These are phyloP conservation scores for Marasmius sp. DNA, from an alignment of 1,284 basidiomycete species.

Conservation along the genomic window DNA sequence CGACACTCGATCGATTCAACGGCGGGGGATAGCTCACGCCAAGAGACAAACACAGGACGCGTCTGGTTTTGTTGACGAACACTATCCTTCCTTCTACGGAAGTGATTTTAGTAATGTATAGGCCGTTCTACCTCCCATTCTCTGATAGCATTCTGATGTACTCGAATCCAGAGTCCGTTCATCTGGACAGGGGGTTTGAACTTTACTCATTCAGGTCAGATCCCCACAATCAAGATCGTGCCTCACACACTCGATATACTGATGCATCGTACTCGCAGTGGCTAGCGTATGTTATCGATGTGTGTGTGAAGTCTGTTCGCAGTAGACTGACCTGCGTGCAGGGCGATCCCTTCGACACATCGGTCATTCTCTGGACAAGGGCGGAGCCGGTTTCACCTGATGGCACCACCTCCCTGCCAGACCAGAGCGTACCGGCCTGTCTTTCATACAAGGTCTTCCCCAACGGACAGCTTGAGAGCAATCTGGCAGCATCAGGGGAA, in stretches of 20 bases:
- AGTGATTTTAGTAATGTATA: constrained; percentile 51
- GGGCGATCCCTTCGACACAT: constrained; percentile 63
- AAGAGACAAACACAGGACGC: constrained; percentile 42
- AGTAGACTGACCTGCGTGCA: constrained; percentile 13
- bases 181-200: constrained; percentile 55
- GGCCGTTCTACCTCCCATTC: background rate
- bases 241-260: background rate
- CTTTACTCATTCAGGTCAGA: constrained; percentile 53
- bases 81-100: constrained; percentile 56
- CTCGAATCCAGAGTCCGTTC: constrained; percentile 39
- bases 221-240: background rate
- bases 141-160: background rate
- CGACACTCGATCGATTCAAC: constrained; percentile 37
- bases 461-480: constrained; percentile 35
- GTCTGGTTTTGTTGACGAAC: constrained; percentile 44
- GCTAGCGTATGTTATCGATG: constrained; percentile 33
- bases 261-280: constrained; percentile 23
- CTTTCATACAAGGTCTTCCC: constrained; percentile 51
- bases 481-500: constrained; percentile 44
- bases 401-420: constrained; percentile 33
- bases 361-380: constrained; percentile 65
- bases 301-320: background rate
- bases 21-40: constrained; percentile 35
- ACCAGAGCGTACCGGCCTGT: constrained; percentile 59
- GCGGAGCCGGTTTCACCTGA: constrained; percentile 41